Base-by-base conservation (phyloP, 2,329 filamentous ascomycete species). In the Ceratocystiopsis sp. region DNA sequence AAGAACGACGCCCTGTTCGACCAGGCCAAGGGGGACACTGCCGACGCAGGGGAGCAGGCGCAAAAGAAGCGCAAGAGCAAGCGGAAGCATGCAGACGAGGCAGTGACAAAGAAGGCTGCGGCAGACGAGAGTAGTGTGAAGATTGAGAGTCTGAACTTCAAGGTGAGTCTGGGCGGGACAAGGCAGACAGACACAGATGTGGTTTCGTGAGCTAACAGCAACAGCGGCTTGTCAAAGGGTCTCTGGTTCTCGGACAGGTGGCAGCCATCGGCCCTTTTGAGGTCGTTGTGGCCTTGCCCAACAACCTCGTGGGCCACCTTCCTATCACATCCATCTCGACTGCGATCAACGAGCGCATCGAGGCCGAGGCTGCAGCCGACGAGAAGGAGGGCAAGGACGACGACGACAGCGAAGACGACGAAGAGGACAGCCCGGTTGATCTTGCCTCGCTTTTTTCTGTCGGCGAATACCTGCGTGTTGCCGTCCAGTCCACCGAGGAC, bases 281-380 rank as follows among this genome's bases (percentile, higher is more conserved):
- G 55, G 65, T 98, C 51, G 75, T 80, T 39, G 66, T 98, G 43
- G 77, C 86, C 17, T 68, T 98, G 12, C 87, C 91, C 15, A 98
- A 98, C 63, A 96, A 93, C 58, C 73, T 98, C 32, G 79, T 75
- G 40, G 93, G 91, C 40, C 91, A 86, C 59, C 80, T 93, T 8
- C 80, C 91, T 17, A 77, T 96, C 51, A 93, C 87, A n/a, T 75
- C 84, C n/a, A 73, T 98, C 41, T 98, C 91, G 3, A 75, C 84
- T 46, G 67, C 74, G 50, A 66, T 96, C 49, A 93, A 82, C 29
- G 65, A 78, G 49, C 78, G 77, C 50, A 73, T 98, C 35, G 78
- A 67, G 6, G 65, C 71, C 13, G 70, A 76, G 1, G 64, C 65
- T 6, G 54, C 58, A 7, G 50, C 56, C 9, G 60, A 69, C 5